A percentile compares a stretch with the other conserved stretches of the same genome.
phyloP scores from a whole-genome alignment of 768 basidiomycete species.

The Sporobolomyces pararoseus region DNA sequence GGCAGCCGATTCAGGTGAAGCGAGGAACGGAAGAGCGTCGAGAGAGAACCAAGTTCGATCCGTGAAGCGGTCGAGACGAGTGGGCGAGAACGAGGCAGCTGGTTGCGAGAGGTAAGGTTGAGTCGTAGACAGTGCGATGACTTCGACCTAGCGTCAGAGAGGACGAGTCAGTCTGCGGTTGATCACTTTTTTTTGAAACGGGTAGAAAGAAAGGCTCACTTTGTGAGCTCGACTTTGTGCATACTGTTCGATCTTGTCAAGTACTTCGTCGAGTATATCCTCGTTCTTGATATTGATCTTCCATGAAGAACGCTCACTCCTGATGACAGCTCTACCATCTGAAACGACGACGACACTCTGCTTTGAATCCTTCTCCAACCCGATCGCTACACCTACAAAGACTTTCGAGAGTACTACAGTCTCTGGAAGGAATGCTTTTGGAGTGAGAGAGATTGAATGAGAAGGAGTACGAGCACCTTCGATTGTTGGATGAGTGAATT shows the following conservation, averaged over 20 bases:
- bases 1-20: background rate
- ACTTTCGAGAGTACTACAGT: background rate
- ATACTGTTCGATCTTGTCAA: background rate
- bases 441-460: background rate
- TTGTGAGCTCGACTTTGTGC: background rate
- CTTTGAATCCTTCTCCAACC: background rate
- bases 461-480: background rate
- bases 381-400: background rate
- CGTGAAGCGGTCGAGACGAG: background rate
- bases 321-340: background rate
- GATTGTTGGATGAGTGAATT: background rate
- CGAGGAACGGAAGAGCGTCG: slow-evolving; percentile 32
- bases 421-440: background rate
- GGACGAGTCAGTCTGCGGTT: too few relatives aligned
- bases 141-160: too few relatives aligned
- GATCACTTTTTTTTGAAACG: too few relatives aligned
- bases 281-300: background rate
- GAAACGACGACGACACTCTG: slow-evolving; percentile 1
- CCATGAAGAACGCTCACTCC: background rate
- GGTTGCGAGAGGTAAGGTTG: background rate
- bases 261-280: background rate
- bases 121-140: background rate
- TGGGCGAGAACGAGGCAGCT: background rate
- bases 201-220: background rate
- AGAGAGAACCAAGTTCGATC: slow-evolving; percentile 33